phyloP scores from a whole-genome alignment of 768 basidiomycete species.

The Kwoniella sp. region DNA sequence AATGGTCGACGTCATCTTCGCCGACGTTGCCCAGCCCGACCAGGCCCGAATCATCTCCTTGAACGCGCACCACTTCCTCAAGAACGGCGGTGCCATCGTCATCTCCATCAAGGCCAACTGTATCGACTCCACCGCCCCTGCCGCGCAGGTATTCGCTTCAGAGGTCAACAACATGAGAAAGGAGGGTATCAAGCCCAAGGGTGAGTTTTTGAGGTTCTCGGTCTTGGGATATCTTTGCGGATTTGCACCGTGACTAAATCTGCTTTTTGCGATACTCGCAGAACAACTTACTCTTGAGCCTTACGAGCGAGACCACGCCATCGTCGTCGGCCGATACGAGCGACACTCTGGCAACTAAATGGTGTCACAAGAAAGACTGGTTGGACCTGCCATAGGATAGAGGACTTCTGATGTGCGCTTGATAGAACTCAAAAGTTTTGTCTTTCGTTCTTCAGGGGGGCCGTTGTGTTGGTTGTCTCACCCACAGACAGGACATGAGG shows the following conservation, averaged over 20 bases:
- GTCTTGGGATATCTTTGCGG: neutral
- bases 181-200: slow-evolving; percentile 84
- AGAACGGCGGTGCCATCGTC: slow-evolving; percentile 85
- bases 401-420: too few species aligned
- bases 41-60: slow-evolving; percentile 93
- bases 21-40: slow-evolving; percentile 97
- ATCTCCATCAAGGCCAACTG: slow-evolving; percentile 99
- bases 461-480: too few species aligned
- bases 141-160: slow-evolving; percentile 83
- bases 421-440: too few species aligned
- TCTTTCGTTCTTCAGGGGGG: too few species aligned
- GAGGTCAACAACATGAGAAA: slow-evolving; percentile 81
- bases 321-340: slow-evolving; percentile 56
- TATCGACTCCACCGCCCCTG: slow-evolving; percentile 91
- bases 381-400: too few species aligned
- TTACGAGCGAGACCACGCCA: slow-evolving; percentile 58
- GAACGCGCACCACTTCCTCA: slow-evolving; percentile 95
- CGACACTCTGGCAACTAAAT: slow-evolving; percentile 41
- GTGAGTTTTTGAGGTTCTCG: slow-evolving; percentile 32
- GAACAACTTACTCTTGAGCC: slow-evolving; percentile 89
- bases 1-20: slow-evolving; percentile 95
- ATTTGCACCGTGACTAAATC: neutral
- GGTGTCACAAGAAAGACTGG: too few species aligned
- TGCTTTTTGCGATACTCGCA: slow-evolving; percentile 16
- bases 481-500: too few species aligned